Evolutionary conservation across 176 grass and related monocot genomes (phyloP), one percentile per base, ranked within the genome.

Genomic region (Bromus sterilis): DNA sequence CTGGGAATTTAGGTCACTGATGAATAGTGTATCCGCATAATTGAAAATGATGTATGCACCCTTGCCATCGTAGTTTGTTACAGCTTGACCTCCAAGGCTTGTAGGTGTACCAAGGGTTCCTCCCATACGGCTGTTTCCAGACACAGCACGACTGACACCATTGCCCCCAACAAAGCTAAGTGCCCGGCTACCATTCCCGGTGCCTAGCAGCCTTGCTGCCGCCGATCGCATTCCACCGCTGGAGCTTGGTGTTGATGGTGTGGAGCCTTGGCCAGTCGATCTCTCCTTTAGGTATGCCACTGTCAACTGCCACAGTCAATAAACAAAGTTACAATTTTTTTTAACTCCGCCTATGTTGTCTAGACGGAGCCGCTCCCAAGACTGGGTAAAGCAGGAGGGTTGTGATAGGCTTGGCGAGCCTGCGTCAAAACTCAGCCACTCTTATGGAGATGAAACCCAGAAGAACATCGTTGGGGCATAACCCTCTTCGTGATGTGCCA

Each of bases 11-110:
- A 99, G 93, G 78, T 99, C 93, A 57, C 87, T 99, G 37, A 99
- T 83, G 80, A 95, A 95, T 28, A 99, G 66, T 14, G 96, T 99
- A 66, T 99, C 96, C 0, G 91, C 91, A 5, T 87, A 69, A 87
- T 95, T 99, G 87, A 95, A 95, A 44, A 99, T 78, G 78, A 99
- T 92, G 78, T 93, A 99, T 53, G 91, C 75, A 23, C 96, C 96
- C 83, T 93, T 93, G 61, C 86, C 93, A 78, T 99, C 96, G 71
- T 89, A 99, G 76, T 95, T 99, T 29, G 76, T 37, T 48, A 56
- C 43, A 44, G 85, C 82, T 65, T 88, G 93, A 0, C 89, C 85
- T 79, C 80, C 80, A 28, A 86, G 72, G 61, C 80, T 71, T 11
- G 79, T 82, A 18, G 88, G 87, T 42, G 92, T 76, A 48, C 92